phyloP scores from a whole-genome alignment of 768 basidiomycete species.

The Mycena galopus region DNA sequence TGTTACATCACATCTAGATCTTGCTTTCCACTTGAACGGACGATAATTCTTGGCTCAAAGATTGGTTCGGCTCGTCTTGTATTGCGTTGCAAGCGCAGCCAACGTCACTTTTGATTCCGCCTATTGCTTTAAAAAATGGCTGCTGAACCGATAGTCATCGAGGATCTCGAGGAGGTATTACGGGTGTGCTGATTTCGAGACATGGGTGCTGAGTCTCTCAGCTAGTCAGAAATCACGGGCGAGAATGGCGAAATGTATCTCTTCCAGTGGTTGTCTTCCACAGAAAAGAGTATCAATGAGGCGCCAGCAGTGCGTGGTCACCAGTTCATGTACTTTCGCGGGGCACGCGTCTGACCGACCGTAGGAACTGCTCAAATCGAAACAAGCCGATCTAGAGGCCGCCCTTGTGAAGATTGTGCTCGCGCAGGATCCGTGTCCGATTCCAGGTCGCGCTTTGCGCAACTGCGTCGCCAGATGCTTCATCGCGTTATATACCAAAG shows the following conservation, averaged over 20 bases:
- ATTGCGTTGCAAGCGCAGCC: neutral
- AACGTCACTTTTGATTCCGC: neutral
- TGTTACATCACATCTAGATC: too few species aligned
- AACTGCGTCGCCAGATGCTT: conserved; percentile 85
- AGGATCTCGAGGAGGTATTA: conserved; percentile 48
- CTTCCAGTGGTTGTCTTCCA: conserved; percentile 84
- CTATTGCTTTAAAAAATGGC: conserved; percentile 1
- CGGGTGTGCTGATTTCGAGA: neutral
- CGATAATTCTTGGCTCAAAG: too few species aligned
- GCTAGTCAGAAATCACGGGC: conserved; percentile 74
- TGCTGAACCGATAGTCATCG: conserved; percentile 34
- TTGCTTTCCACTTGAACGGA: too few species aligned
- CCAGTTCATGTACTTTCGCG: neutral
- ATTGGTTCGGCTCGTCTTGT: too few species aligned
- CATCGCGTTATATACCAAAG: conserved; percentile 77
- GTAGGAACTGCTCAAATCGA: conserved; percentile 77
- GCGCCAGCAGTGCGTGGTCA: conserved; percentile 63
- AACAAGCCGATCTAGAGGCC: conserved; percentile 73
- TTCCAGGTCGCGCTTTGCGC: conserved; percentile 89
- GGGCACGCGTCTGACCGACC: conserved; percentile 1
- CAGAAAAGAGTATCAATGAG: conserved; percentile 68
- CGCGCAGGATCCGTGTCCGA: conserved; percentile 75
- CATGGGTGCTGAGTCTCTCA: conserved; percentile 17
- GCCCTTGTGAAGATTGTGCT: conserved; percentile 77
- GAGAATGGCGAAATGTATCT: conserved; percentile 88